Evolutionary conservation across 345 rosid genomes (phyloP), one percentile per base, ranked within the genome.

Genomic region (Aurinia saxatilis): DNA sequence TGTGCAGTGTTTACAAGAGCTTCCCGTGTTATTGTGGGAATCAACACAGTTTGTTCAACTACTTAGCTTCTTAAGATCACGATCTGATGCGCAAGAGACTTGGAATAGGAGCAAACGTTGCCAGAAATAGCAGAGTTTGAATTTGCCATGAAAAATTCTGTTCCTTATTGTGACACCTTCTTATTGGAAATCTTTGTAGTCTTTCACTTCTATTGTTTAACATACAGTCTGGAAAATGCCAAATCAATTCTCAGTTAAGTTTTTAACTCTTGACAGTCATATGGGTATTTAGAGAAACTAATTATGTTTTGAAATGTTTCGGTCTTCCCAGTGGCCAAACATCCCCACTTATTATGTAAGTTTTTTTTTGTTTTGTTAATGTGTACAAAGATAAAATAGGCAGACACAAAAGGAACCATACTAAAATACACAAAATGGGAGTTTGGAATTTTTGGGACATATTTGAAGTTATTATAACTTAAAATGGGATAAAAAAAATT

Each of bases 1-100:
- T 56, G 46, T 63, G 60, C 75, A 70, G 70, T 63, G 75, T 48
- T 63, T 63, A 70, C 69, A 55, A 70, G 65, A 70, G 41, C 52
- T 63, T 35, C 59, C 65, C 52, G 49, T 70, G 65, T 70, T 70
- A 56, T 19, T 18, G 58, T 2, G 57, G 74, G 58, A 63, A 54
- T 47, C 69, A 40, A 49, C 59, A 63, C 34, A 39, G 59, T 70
- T 56, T 70, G 69, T 55, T 55, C 27, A 31, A 41, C 40, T 56
- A 40, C 47, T 54, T 38, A 39, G 69, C 53, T 55, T 63, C 15
- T 55, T 52, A 68, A 41, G 61, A 68, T 60, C 62, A 52, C 29
- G 67, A 35, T 63, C 45, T 54, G 57, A 31, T 55, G 45, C n/a
- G 45, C 21, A 23, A 48, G 50, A 63, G 58, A 55, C 46, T 63